Percentiles rank a stretch among this genome's conserved stretches.
These are phyloP conservation scores for Leucocoprinus leucothites DNA, from an alignment of 768 basidiomycete genomes.

Conservation along the genomic window DNA sequence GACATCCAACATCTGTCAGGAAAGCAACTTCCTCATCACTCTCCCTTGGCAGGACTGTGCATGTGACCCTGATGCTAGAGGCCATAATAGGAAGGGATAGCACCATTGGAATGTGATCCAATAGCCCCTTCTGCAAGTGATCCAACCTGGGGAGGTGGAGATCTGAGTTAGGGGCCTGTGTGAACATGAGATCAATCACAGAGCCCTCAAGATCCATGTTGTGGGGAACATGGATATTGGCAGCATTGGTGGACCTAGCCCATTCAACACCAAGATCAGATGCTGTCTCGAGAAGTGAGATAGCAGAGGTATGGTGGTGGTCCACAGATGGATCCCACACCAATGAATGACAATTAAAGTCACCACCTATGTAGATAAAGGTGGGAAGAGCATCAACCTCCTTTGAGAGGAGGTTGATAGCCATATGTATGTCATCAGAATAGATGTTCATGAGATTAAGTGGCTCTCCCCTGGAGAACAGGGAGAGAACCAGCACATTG, in stretches of 20 bases:
- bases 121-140: not conserved
- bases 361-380: not conserved
- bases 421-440: not conserved
- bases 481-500: no score
- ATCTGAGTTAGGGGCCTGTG: not conserved
- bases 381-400: no score
- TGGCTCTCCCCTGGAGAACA: no score
- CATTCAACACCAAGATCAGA: not conserved
- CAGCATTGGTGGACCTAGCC: not conserved
- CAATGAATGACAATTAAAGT: not conserved
- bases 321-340: not conserved
- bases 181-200: not conserved
- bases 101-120: not conserved
- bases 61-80: not conserved
- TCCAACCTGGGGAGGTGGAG: not conserved
- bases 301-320: not conserved
- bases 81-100: not conserved
- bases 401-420: not conserved
- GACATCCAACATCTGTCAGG: not conserved
- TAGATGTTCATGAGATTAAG: not conserved
- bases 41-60: not conserved
- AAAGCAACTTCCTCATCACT: not conserved
- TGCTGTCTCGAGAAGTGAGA: not conserved
- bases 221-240: not conserved
- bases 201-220: not conserved